phyloP scores from a whole-genome alignment of 2,329 filamentous ascomycete species.

The Fusarium siculi region DNA sequence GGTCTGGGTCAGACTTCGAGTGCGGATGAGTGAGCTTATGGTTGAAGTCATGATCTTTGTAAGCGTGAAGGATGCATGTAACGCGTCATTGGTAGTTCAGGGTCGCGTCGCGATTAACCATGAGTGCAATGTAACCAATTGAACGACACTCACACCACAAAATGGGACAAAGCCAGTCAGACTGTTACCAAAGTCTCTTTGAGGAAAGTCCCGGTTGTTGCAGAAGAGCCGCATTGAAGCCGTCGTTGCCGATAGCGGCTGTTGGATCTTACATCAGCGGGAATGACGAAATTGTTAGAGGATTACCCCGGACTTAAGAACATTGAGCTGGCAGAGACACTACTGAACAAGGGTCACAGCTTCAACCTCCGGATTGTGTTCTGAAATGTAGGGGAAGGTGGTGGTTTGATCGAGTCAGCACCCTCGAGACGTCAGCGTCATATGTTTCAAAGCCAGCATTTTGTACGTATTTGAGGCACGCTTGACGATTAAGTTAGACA shows the following conservation, averaged over 20 bases:
- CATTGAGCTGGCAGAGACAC: not conserved
- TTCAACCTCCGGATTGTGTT: too few species aligned
- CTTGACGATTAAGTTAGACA: not conserved
- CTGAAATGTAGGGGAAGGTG: not conserved
- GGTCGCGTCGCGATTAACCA: not conserved
- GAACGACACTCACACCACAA: not conserved
- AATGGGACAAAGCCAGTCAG: not conserved
- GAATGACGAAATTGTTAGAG: not conserved
- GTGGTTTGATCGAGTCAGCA: not conserved
- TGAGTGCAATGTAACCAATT: fast-evolving
- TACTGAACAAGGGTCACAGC: not conserved
- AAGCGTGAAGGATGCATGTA: not conserved
- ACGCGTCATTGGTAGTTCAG: not conserved
- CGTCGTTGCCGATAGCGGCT: not conserved
- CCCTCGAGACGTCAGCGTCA: too few species aligned
- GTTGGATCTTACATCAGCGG: not conserved
- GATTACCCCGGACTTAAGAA: not conserved
- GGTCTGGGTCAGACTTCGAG: not conserved
- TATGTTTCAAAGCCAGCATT: too few species aligned
- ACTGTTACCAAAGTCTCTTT: not conserved
- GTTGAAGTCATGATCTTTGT: not conserved
- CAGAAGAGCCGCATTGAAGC: not conserved
- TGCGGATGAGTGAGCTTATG: not conserved
- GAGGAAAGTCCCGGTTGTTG: too few species aligned
- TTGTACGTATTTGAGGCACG: not conserved